Evolutionary conservation across 768 basidiomycete genomes (phyloP).

Genomic region (Cystofilobasidium capitatum): DNA sequence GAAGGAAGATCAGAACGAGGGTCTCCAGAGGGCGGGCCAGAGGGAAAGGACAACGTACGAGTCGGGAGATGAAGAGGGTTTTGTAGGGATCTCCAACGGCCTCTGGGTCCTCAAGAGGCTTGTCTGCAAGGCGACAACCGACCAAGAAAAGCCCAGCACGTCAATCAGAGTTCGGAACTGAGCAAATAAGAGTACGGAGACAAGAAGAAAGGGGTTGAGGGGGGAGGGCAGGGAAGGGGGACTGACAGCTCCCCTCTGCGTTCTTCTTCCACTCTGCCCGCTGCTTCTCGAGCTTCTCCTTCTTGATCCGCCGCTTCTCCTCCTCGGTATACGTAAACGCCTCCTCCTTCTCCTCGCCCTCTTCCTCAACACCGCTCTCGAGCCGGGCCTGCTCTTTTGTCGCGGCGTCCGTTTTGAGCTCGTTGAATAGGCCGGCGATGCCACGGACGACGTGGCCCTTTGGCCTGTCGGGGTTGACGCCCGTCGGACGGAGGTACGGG

Average conservation of each 20-base stretch:
- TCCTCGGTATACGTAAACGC: conserved; percentile 49
- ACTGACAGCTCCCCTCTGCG: conserved; percentile 53
- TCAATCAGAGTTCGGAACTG: too few species aligned
- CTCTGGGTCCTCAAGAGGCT: conserved; percentile 80
- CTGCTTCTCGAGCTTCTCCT: conserved; percentile 36
- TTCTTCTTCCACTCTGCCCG: conserved; percentile 44
- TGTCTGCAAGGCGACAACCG: conserved; percentile 51
- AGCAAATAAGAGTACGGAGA: neutral
- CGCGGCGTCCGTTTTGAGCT: conserved; percentile 68
- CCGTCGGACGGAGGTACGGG: conserved; percentile 74
- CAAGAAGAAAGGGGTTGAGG: neutral
- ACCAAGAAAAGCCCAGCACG: too few species aligned
- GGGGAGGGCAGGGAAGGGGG: neutral
- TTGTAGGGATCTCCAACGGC: conserved; percentile 96
- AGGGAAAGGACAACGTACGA: conserved; percentile 48
- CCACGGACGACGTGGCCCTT: conserved; percentile 60
- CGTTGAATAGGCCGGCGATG: conserved; percentile 62
- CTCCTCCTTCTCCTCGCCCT: conserved; percentile 44
- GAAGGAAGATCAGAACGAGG: neutral
- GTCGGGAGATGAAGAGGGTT: conserved; percentile 87
- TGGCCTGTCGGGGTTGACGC: conserved; percentile 69
- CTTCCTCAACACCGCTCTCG: conserved; percentile 21
- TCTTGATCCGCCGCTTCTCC: conserved; percentile 37
- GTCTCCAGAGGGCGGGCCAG: neutral
- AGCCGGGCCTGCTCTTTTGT: conserved; percentile 30